Percentiles rank a stretch among this genome's conserved stretches.
phyloP scores from a whole-genome alignment of 345 rosid genomes.

The Gossypium arboreum region DNA sequence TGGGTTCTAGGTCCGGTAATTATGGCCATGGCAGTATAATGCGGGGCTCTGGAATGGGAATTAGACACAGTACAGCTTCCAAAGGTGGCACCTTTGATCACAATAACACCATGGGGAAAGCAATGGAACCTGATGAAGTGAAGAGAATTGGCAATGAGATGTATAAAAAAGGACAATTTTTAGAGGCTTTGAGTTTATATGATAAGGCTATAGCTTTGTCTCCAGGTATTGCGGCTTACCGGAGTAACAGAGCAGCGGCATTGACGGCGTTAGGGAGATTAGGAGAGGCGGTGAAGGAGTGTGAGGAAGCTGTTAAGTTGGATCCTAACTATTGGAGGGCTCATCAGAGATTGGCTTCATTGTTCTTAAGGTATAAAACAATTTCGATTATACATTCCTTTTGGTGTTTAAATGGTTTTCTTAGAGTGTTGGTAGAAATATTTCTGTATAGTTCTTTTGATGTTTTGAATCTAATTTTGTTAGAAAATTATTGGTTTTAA shows the following conservation, averaged over 20 bases:
- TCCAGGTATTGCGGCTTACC: conserved; percentile 66
- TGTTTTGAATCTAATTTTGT: neutral
- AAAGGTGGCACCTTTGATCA: neutral
- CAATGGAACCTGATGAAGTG: conserved; percentile 59
- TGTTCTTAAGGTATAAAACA: conserved; percentile 62
- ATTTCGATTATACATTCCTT: neutral
- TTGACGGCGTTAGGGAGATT: conserved; percentile 57
- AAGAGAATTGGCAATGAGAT: conserved; percentile 74
- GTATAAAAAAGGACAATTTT: conserved; percentile 64
- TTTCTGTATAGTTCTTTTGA: neutral
- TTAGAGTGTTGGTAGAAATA: neutral
- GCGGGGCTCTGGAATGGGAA: conserved; percentile 36
- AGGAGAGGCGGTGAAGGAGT: conserved; percentile 74
- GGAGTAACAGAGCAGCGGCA: conserved; percentile 80
- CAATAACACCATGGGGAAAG: conserved; percentile 20
- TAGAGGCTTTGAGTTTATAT: conserved; percentile 77
- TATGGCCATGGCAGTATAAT: conserved; percentile 91
- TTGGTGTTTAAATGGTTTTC: neutral
- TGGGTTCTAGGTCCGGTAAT: conserved; percentile 67
- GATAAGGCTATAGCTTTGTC: conserved; percentile 70
- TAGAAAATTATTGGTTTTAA: neutral
- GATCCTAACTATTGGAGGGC: conserved; percentile 76
- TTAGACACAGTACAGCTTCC: neutral
- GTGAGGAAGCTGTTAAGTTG: conserved; percentile 73
- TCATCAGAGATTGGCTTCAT: conserved; percentile 74